A percentile compares a stretch with the other conserved stretches of the same genome.
Conservation (phyloP, 352 stramenopile genomes). For the Phytophthora podocarpi region DNA sequence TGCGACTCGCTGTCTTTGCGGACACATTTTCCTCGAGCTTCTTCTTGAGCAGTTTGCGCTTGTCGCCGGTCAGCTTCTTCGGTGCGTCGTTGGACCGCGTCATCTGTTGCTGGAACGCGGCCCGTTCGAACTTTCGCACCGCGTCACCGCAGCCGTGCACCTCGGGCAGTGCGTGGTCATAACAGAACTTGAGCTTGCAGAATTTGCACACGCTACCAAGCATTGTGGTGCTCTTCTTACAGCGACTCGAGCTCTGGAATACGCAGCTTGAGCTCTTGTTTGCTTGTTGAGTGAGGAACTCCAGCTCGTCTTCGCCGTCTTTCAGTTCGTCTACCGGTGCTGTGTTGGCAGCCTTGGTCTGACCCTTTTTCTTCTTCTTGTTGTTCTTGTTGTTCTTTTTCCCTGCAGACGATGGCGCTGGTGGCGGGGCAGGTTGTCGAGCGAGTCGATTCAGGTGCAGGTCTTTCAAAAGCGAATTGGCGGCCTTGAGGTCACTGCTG, state of each 20-base stretch:
- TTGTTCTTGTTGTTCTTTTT: conserved; percentile 65
- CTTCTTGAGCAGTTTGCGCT: conserved; percentile 73
- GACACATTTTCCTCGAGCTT: conserved; percentile 70
- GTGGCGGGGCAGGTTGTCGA: conserved; percentile 37
- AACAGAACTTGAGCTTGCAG: conserved; percentile 90
- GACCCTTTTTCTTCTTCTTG: conserved; percentile 54
- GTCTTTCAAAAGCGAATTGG: conserved; percentile 60
- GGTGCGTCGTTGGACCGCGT: conserved; percentile 14
- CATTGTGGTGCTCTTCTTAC: conserved; percentile 64
- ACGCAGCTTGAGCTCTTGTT: conserved; percentile 57
- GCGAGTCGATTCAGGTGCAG: conserved; percentile 67
- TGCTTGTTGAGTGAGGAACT: conserved; percentile 69
- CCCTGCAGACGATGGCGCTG: conserved; percentile 13
- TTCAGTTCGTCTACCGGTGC: conserved; percentile 34
- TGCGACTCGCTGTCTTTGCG: conserved; percentile 53
- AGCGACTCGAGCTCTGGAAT: conserved; percentile 50
- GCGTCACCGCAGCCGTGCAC: conserved; percentile 80
- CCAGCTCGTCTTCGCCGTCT: conserved; percentile 73
- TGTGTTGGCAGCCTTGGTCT: conserved; percentile 21
- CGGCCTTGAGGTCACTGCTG: conserved; percentile 26
- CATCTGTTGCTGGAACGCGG: conserved; percentile 54
- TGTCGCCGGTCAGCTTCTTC: conserved; percentile 49
- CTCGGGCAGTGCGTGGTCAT: conserved; percentile 72
- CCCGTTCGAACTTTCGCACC: conserved; percentile 61
- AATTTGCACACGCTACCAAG: conserved; percentile 78